A percentile compares a stretch with the other conserved stretches of the same genome.
Conservation (phyloP, 805 yeast species). For the Debaryomyces tyrocola region DNA sequence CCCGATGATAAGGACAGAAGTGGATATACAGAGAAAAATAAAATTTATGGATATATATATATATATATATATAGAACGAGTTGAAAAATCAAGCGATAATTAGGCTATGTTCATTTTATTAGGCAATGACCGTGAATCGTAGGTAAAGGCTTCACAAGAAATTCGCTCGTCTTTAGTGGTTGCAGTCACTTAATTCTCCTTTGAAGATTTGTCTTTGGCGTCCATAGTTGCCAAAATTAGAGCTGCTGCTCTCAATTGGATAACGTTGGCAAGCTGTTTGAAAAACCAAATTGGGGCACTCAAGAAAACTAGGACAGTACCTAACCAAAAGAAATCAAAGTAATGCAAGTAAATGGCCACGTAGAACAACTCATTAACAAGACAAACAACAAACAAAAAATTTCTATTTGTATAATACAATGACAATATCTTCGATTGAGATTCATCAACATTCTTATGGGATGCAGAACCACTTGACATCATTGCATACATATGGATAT, state of each 20-base stretch:
- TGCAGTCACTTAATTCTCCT: neutral
- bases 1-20: neutral
- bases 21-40: neutral
- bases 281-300: conserved; percentile 86
- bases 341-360: conserved; percentile 81
- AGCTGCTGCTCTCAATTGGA: conserved; percentile 88
- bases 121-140: no score
- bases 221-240: conserved; percentile 75
- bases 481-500: conserved; percentile 98
- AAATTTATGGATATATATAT: no score
- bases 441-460: conserved; percentile 79
- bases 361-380: conserved; percentile 90
- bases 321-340: conserved; percentile 61
- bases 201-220: conserved; percentile 47
- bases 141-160: no score
- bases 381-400: conserved; percentile 86
- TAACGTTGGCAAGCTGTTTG: conserved; percentile 86
- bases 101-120: no score
- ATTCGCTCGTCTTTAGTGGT: no score
- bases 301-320: conserved; percentile 54
- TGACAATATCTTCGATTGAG: conserved; percentile 68
- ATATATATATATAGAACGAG: no score
- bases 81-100: no score
- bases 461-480: conserved; percentile 73
- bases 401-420: conserved; percentile 84